phyloP scores from a whole-genome alignment of 2,329 filamentous ascomycete species.

The Colletotrichum sp. region DNA sequence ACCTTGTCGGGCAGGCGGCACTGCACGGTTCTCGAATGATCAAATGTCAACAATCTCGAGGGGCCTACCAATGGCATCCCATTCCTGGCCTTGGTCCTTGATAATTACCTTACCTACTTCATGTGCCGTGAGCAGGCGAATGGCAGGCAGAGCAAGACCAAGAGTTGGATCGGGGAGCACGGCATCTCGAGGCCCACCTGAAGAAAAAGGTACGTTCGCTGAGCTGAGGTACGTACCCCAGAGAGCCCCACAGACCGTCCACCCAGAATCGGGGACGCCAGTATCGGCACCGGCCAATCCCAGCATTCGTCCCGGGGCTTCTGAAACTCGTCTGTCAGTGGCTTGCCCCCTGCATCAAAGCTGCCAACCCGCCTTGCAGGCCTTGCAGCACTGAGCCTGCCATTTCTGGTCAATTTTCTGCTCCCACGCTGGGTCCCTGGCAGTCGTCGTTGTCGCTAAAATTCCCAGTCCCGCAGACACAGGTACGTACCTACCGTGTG shows the following conservation, averaged over 20 bases:
- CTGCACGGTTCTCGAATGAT: not conserved
- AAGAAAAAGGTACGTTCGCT: not conserved
- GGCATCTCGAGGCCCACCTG: slow-evolving; percentile 5
- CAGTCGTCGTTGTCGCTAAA: not conserved
- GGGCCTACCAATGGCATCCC: not conserved
- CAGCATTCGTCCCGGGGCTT: slow-evolving; percentile 9
- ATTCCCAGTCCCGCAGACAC: not conserved
- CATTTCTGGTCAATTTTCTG: slow-evolving; percentile 3
- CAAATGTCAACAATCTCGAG: not conserved
- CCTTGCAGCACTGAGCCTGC: slow-evolving; percentile 1
- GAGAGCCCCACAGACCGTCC: not conserved
- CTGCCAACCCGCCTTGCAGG: not conserved
- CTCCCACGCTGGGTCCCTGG: not conserved
- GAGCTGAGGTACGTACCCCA: slow-evolving; percentile 4
- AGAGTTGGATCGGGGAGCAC: slow-evolving; percentile 8
- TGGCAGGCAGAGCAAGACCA: not conserved
- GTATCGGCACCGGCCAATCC: slow-evolving; percentile 10
- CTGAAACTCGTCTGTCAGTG: slow-evolving; percentile 19
- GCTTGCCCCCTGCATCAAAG: slow-evolving; percentile 21
- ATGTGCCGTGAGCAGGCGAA: not conserved
- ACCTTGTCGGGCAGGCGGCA: slow-evolving; percentile 3
- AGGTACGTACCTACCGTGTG: not conserved
- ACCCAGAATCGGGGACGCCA: slow-evolving; percentile 11
- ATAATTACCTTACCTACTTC: not conserved
- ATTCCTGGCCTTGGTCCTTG: not conserved